A percentile compares a stretch with the other conserved stretches of the same genome.
Evolutionary conservation across 306 rosid genomes (phyloP).

Genomic region (Cyamopsis tetragonoloba): DNA sequence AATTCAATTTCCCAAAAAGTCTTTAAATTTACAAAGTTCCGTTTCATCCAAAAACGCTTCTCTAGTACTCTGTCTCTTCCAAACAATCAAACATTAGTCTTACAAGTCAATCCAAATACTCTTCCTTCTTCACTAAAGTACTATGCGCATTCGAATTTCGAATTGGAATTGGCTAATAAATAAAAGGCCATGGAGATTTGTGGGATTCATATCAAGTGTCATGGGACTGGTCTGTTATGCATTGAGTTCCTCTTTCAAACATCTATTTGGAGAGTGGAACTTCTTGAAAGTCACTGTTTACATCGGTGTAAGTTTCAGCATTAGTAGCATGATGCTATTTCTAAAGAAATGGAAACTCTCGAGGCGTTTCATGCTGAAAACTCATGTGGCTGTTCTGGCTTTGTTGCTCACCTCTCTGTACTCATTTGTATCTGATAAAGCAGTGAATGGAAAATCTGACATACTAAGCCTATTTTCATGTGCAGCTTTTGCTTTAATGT

Average conservation of each 20-base stretch:
- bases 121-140: not conserved
- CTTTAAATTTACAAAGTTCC: not conserved
- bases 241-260: constrained; percentile 26
- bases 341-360: constrained; percentile 9
- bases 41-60: not conserved
- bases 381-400: constrained; percentile 21
- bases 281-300: constrained; percentile 20
- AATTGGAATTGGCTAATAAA: not conserved
- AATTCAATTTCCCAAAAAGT: no score
- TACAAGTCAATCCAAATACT: not conserved
- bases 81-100: not conserved
- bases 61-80: no score
- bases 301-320: not conserved
- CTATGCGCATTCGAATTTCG: not conserved
- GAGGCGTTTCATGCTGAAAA: constrained; percentile 5
- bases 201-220: constrained; percentile 17
- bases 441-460: constrained; percentile 22
- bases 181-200: constrained; percentile 15
- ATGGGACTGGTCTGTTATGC: constrained; percentile 19
- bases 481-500: constrained; percentile 25
- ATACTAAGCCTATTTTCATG: not conserved
- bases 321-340: constrained; percentile 14
- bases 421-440: constrained; percentile 20
- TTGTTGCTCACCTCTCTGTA: constrained; percentile 23
- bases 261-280: constrained; percentile 31